phyloP scores from a whole-genome alignment of 2,329 filamentous ascomycete species.

The Penicillium concentricum region DNA sequence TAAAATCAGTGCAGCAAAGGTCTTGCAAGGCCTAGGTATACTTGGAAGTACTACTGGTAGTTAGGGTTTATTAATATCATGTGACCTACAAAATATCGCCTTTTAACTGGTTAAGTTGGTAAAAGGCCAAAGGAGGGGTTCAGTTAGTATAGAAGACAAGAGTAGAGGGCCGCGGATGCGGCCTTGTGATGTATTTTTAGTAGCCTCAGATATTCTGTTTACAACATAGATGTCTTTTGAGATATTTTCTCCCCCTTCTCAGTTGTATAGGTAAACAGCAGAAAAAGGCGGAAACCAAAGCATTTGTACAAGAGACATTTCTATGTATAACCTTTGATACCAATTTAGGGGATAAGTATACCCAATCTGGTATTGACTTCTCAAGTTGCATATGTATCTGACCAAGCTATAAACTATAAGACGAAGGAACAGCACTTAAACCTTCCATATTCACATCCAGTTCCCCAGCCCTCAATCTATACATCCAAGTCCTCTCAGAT shows the following conservation, averaged over 20 bases:
- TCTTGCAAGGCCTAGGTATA: not conserved
- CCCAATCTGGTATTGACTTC: not conserved
- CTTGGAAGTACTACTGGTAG: not conserved
- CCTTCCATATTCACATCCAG: not conserved
- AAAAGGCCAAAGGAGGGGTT: not conserved
- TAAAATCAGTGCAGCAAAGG: not conserved
- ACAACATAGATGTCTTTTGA: too few species aligned
- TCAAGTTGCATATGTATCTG: not conserved
- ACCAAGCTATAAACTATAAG: not conserved
- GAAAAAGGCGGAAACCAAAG: too few species aligned
- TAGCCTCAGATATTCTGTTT: too few species aligned
- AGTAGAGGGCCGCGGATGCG: too few species aligned
- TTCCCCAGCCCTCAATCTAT: not conserved
- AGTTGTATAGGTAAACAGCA: too few species aligned
- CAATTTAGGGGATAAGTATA: not conserved
- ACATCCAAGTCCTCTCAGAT: not conserved
- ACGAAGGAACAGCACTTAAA: not conserved
- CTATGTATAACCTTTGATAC: too few species aligned
- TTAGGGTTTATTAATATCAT: not conserved
- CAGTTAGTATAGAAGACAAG: not conserved
- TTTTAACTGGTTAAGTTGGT: not conserved
- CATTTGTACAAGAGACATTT: too few species aligned
- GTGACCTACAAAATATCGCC: not conserved
- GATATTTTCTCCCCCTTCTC: too few species aligned
- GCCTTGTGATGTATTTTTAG: too few species aligned